Conservation (phyloP, 306 rosid genomes). For the Medicago lupulina region DNA sequence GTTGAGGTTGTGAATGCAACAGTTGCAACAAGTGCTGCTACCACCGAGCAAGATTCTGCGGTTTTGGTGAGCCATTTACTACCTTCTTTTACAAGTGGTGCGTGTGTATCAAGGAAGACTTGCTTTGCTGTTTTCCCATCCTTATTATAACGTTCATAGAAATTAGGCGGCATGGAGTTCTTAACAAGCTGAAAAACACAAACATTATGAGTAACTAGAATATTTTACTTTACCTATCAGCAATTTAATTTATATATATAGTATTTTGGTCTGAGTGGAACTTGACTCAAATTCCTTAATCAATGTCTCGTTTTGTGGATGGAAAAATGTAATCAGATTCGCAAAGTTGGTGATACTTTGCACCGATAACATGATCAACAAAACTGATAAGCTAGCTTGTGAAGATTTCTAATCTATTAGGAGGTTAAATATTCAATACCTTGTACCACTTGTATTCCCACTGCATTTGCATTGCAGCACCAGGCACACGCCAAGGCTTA, state of each 20-base stretch:
- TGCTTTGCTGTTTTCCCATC: slow-evolving; percentile 55
- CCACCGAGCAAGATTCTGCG: slow-evolving; percentile 64
- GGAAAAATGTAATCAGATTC: no score
- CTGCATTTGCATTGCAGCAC: slow-evolving; percentile 63
- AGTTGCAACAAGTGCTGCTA: slow-evolving; percentile 69
- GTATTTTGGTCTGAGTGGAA: no score
- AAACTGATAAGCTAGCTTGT: background rate
- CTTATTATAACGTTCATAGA: slow-evolving; percentile 47
- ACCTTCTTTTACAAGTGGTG: slow-evolving; percentile 45
- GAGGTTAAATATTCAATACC: slow-evolving; percentile 24
- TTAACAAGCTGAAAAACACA: slow-evolving; percentile 52
- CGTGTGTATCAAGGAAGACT: slow-evolving; percentile 47
- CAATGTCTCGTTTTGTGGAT: no score
- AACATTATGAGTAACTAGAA: background rate
- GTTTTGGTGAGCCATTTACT: slow-evolving; percentile 63
- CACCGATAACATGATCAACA: no score
- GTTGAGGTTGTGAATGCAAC: slow-evolving; percentile 69
- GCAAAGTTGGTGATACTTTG: no score
- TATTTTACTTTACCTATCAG: background rate
- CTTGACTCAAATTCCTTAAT: no score
- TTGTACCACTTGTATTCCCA: slow-evolving; percentile 67
- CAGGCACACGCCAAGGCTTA: slow-evolving; percentile 56
- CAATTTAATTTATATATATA: no score
- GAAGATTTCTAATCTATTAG: background rate
- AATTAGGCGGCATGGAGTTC: slow-evolving; percentile 55